Conservation (phyloP, 2,329 filamentous ascomycete genomes). For the Pyricularia grisea region DNA sequence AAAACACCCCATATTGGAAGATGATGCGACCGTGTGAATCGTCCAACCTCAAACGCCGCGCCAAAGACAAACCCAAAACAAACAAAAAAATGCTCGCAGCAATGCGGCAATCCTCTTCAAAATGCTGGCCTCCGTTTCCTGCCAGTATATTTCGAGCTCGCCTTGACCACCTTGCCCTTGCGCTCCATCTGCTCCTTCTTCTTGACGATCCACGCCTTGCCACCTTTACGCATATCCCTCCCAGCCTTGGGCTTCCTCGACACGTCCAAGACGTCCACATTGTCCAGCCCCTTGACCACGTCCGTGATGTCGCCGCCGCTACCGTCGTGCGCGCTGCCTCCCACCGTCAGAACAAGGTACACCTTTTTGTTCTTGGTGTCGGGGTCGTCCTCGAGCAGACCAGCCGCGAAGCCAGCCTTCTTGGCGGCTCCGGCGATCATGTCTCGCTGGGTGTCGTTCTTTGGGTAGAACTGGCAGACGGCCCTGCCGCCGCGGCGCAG, state of each 20-base stretch:
- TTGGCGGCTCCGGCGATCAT: conserved; percentile 92
- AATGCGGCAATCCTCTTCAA: conserved; percentile 25
- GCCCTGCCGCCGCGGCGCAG: conserved; percentile 77
- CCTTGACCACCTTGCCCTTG: conserved; percentile 92
- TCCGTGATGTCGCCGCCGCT: conserved; percentile 75
- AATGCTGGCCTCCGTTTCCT: conserved; percentile 75
- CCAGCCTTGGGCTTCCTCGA: conserved; percentile 41
- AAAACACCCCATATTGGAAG: neutral
- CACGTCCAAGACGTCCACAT: conserved; percentile 70
- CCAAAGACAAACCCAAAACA: neutral
- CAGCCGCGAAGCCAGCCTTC: conserved; percentile 89
- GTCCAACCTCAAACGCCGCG: neutral
- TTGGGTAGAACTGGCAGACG: conserved; percentile 96
- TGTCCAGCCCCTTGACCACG: conserved; percentile 81
- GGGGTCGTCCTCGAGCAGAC: conserved; percentile 88
- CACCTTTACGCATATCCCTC: conserved; percentile 64
- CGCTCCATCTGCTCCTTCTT: conserved; percentile 91
- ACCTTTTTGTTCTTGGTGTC: conserved; percentile 95
- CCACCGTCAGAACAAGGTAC: conserved; percentile 92
- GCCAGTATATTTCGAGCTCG: conserved; percentile 87
- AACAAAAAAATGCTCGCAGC: conserved; percentile 1
- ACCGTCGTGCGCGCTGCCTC: conserved; percentile 41
- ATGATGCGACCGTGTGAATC: neutral
- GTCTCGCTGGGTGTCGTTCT: conserved; percentile 80
- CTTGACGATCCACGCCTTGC: conserved; percentile 72